Evolutionary conservation across 192 early-diverging fungal species (phyloP), one percentile per base, ranked within the genome.

Genomic region (Backusella morwellensis): DNA sequence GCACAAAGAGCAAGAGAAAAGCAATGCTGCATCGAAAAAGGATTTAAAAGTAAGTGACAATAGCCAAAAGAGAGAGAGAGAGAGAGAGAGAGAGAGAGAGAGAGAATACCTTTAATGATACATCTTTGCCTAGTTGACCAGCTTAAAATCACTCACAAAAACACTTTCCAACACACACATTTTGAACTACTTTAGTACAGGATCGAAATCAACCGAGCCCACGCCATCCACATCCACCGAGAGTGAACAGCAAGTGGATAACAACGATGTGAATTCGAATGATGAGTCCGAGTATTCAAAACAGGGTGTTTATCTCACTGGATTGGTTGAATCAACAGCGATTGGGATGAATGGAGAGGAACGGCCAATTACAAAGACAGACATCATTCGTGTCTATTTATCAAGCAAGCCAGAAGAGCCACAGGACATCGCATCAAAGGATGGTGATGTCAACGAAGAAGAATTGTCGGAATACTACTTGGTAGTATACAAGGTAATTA

Each of bases 301-400:
- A 34, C 72, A 83, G n/a, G 82, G 82, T 42, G 63, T 59, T 12
- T 83, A 70, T 68, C 72, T 83, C 26, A 83, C 78, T 23, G 82
- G 82, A 1, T 34, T 83, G 50, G 29, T 83, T 0, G 63, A 80
- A 14, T 32, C 68, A 15, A 68, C 41, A 4, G 52, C 35, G 12
- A 44, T 72, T 36, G 75, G 73, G 29, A 74, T 74, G 42, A 78
- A 77, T 75, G 75, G 82, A 35, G 78, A 75, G 1, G 78, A 83
- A 19, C 44, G 40, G 8, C 23, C 52, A 15, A 59, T 75, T 6
- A 40, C 71, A n/a, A 69, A 36, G n/a, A 67, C 52, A 59, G 82
- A 83, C 7, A 54, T 83, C 4, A 72, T 71, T 12, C 72, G 75
- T 34, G 82, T 83, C 1, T 80, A 80, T 41, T 34, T 83, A 6